A percentile compares a stretch with the other conserved stretches of the same genome.
Evolutionary conservation across 805 yeast species (phyloP).

Genomic region (Zygosaccharomyces lentus): DNA sequence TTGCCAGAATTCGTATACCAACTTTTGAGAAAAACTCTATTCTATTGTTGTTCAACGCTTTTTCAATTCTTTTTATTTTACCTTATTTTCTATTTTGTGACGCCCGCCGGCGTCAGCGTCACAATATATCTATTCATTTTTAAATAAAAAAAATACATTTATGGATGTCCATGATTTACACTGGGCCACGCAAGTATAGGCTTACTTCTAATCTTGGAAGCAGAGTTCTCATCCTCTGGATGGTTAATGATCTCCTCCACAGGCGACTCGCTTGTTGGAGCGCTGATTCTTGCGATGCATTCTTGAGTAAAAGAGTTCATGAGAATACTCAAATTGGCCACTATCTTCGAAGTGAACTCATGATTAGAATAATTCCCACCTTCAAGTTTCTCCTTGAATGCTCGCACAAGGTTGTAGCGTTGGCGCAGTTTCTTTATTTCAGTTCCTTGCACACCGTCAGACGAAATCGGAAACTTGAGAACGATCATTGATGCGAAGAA

Average conservation of each 20-base stretch:
- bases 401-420: slow-evolving; percentile 42
- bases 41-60: background rate
- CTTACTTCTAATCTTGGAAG: slow-evolving; percentile 18
- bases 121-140: background rate
- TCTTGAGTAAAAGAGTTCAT: slow-evolving; percentile 16
- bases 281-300: slow-evolving; percentile 8
- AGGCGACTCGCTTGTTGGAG: slow-evolving; percentile 9
- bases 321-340: slow-evolving; percentile 25
- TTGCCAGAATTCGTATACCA: too few relatives aligned
- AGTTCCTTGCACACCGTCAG: slow-evolving; percentile 20
- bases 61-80: slow-evolving; percentile 7
- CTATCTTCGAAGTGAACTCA: slow-evolving; percentile 45
- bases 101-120: background rate
- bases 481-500: slow-evolving; percentile 61
- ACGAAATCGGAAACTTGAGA: slow-evolving; percentile 43
- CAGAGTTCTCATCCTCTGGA: slow-evolving; percentile 1
- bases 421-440: slow-evolving; percentile 32
- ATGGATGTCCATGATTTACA: slow-evolving; percentile 60
- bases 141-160: background rate
- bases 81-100: slow-evolving; percentile 10
- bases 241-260: slow-evolving; percentile 14
- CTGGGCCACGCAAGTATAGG: slow-evolving; percentile 61
- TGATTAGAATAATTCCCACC: slow-evolving; percentile 50
- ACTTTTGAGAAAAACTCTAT: background rate
- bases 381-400: slow-evolving; percentile 41